These are phyloP conservation scores for Tolypocladium tundrense DNA, from an alignment of 2,329 filamentous ascomycete genomes.

Conservation along the genomic window DNA sequence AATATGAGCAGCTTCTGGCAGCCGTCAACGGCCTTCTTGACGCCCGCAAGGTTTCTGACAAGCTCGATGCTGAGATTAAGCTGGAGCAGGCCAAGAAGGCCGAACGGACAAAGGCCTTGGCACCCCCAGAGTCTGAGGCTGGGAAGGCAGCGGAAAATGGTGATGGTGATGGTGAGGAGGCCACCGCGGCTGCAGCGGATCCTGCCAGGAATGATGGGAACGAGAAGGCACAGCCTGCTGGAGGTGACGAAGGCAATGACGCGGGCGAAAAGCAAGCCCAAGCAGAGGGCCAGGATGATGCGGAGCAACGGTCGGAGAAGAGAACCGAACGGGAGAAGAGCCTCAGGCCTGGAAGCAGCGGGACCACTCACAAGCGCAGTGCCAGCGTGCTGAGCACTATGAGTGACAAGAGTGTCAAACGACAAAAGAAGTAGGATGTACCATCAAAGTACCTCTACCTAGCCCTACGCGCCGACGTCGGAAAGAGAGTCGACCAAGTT, in stretches of 20 bases:
- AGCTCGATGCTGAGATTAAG: slow-evolving; percentile 62
- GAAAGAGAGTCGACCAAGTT: background rate
- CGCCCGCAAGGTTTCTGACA: slow-evolving; percentile 63
- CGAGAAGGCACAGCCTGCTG: slow-evolving; percentile 6
- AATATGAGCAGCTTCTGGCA: slow-evolving; percentile 61
- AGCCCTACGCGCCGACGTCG: slow-evolving; percentile 7
- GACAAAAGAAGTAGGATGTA: slow-evolving; percentile 38
- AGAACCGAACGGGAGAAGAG: slow-evolving; percentile 17
- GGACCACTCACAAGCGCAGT: slow-evolving; percentile 59
- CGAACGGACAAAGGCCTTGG: slow-evolving; percentile 33
- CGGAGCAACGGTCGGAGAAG: slow-evolving; percentile 19
- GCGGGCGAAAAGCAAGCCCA: slow-evolving; percentile 1
- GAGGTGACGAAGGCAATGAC: slow-evolving; percentile 9
- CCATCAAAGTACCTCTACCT: slow-evolving; percentile 12
- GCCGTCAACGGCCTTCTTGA: slow-evolving; percentile 62
- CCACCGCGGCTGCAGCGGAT: slow-evolving; percentile 5
- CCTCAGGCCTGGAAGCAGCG: slow-evolving; percentile 26
- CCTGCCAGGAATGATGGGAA: slow-evolving; percentile 10
- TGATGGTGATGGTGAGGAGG: slow-evolving; percentile 7
- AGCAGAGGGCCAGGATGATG: slow-evolving; percentile 6
- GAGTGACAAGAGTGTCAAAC: slow-evolving; percentile 54
- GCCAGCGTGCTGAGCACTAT: slow-evolving; percentile 66
- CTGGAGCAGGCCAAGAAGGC: slow-evolving; percentile 46
- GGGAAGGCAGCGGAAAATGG: slow-evolving; percentile 3
- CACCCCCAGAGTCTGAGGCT: slow-evolving; percentile 7